Conservation (phyloP, 2,329 filamentous ascomycete genomes). For the Oidium heveae region DNA sequence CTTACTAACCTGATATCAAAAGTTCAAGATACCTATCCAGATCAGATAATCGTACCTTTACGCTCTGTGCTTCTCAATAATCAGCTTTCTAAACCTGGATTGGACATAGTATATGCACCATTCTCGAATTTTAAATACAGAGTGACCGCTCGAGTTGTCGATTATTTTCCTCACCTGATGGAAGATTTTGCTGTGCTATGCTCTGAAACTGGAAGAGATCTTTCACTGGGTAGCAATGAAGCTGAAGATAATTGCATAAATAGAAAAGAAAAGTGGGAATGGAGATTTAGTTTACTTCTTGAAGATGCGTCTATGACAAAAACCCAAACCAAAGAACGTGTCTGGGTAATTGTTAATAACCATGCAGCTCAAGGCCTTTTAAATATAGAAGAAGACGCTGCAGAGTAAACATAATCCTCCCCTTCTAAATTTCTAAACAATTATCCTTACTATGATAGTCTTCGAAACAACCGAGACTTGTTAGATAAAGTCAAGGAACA, state of each 20-base stretch:
- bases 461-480: conserved; percentile 24
- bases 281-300: conserved; percentile 58
- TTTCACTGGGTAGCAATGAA: conserved; percentile 20
- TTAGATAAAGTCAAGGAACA: conserved; percentile 36
- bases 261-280: conserved; percentile 35
- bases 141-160: conserved; percentile 48
- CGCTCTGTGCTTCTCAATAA: conserved; percentile 16
- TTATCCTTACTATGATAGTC: conserved; percentile 16
- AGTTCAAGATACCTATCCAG: conserved; percentile 23
- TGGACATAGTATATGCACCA: conserved; percentile 21
- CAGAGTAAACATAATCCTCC: conserved; percentile 20
- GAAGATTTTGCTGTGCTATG: conserved; percentile 40
- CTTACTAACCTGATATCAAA: not conserved
- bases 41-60: conserved; percentile 12
- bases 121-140: conserved; percentile 54
- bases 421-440: not conserved
- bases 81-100: conserved; percentile 18
- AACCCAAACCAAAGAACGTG: conserved; percentile 17
- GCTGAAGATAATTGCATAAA: conserved; percentile 11
- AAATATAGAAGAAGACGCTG: conserved; percentile 21
- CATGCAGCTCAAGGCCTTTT: conserved; percentile 29
- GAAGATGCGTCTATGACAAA: conserved; percentile 33
- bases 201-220: conserved; percentile 21
- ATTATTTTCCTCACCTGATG: conserved; percentile 48
- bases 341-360: conserved; percentile 47